A percentile compares a stretch with the other conserved stretches of the same genome.
These are phyloP conservation scores for Mycosarcoma maydis DNA, from an alignment of 1,284 basidiomycete genomes.

Conservation along the genomic window DNA sequence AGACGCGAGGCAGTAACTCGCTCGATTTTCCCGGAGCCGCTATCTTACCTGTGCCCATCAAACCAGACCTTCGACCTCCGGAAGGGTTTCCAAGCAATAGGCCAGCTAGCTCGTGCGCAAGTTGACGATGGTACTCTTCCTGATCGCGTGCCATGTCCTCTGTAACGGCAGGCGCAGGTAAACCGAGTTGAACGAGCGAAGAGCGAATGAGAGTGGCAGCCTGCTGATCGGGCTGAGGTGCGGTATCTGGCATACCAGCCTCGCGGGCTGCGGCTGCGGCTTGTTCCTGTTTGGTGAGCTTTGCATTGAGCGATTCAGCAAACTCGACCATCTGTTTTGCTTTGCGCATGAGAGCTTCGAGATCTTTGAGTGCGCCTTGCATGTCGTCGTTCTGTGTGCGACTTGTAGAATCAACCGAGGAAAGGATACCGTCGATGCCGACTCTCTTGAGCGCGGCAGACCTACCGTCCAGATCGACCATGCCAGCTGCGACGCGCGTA, in stretches of 20 bases:
- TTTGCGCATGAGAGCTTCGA: slow-evolving; percentile 90
- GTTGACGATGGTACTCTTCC: slow-evolving; percentile 79
- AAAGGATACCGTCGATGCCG: slow-evolving; percentile 49
- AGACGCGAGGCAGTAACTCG: slow-evolving; percentile 14
- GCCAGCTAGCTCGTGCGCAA: slow-evolving; percentile 83
- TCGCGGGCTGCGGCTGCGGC: slow-evolving; percentile 33
- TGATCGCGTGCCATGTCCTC: slow-evolving; percentile 89
- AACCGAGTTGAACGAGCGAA: slow-evolving; percentile 86
- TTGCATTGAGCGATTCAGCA: slow-evolving; percentile 86
- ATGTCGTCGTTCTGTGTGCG: slow-evolving; percentile 76
- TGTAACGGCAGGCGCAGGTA: slow-evolving; percentile 84
- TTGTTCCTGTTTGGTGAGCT: slow-evolving; percentile 74
- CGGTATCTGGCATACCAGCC: slow-evolving; percentile 21
- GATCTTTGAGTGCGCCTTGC: slow-evolving; percentile 82
- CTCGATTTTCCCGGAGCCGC: slow-evolving; percentile 62
- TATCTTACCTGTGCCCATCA: slow-evolving; percentile 60
- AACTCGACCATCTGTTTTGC: slow-evolving; percentile 90
- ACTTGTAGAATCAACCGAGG: slow-evolving; percentile 66
- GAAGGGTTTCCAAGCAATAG: slow-evolving; percentile 73
- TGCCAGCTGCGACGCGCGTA: slow-evolving; percentile 23
- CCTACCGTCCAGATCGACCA: slow-evolving; percentile 49
- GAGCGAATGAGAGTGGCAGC: slow-evolving; percentile 74
- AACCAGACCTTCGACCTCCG: slow-evolving; percentile 61
- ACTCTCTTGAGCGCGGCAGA: slow-evolving; percentile 36
- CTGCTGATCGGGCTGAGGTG: slow-evolving; percentile 70